Evolutionary conservation across 2,329 filamentous ascomycete species (phyloP).

Genomic region (Scleromitrula shiraiana): DNA sequence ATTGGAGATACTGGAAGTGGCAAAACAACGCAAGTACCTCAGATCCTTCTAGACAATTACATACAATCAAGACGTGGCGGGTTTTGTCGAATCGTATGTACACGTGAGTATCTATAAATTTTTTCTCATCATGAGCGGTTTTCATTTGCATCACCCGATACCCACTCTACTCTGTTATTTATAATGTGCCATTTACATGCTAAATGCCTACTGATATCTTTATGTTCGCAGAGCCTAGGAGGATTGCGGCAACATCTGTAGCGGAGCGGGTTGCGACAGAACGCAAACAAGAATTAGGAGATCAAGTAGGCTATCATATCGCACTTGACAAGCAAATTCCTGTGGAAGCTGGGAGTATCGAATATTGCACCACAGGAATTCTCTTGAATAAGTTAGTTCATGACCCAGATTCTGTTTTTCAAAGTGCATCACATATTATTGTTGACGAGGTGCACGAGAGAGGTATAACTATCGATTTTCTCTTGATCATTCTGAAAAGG

Average conservation of each 20-base stretch:
- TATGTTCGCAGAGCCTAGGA: conserved; percentile 72
- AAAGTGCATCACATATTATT: conserved; percentile 83
- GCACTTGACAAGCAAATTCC: conserved; percentile 77
- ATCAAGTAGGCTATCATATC: conserved; percentile 83
- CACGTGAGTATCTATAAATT: conserved; percentile 41
- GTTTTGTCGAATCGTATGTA: conserved; percentile 82
- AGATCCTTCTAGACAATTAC: conserved; percentile 86
- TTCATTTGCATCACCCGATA: background rate
- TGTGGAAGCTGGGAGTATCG: conserved; percentile 57
- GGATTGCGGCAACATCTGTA: conserved; percentile 86
- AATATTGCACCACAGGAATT: conserved; percentile 90
- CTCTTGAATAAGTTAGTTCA: conserved; percentile 77
- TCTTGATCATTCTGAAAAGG: conserved; percentile 89
- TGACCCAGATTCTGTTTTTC: conserved; percentile 67
- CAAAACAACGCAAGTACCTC: conserved; percentile 92
- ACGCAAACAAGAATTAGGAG: conserved; percentile 67
- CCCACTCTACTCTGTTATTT: background rate
- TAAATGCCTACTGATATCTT: too few species aligned
- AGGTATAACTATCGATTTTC: conserved; percentile 83
- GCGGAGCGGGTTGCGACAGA: conserved; percentile 91
- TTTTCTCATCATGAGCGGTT: background rate
- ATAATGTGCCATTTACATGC: background rate
- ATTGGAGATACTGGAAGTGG: conserved; percentile 92
- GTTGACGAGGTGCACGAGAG: conserved; percentile 95
- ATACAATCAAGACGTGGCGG: conserved; percentile 66